Conservation (phyloP, 1,284 basidiomycete species). For the Ustilago curta region DNA sequence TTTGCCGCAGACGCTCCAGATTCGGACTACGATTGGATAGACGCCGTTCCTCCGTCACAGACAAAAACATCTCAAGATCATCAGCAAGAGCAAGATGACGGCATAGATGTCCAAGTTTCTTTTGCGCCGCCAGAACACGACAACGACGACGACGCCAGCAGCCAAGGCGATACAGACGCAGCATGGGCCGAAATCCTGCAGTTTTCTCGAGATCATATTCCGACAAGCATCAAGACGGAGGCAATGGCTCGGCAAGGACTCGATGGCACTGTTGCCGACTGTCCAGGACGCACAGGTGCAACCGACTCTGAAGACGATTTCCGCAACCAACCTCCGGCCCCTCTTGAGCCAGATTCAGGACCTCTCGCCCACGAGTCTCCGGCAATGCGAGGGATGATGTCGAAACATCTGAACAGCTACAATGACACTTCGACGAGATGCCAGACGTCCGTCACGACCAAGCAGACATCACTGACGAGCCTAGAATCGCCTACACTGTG, state of each 20-base stretch:
- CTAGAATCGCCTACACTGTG: neutral
- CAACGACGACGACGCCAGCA: neutral
- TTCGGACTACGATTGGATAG: constrained; percentile 5
- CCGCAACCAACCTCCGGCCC: neutral
- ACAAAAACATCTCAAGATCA: neutral
- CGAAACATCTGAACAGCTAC: neutral
- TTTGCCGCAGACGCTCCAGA: constrained; percentile 1
- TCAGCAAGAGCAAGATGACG: neutral
- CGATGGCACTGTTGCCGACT: neutral
- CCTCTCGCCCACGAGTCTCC: no score
- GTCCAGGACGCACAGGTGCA: neutral
- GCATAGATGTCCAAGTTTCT: neutral
- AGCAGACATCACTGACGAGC: neutral
- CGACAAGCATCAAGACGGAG: no score
- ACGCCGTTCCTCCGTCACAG: neutral
- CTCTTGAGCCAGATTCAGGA: neutral
- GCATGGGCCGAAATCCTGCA: constrained; percentile 7
- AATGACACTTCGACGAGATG: neutral
- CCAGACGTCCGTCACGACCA: neutral
- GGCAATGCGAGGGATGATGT: neutral
- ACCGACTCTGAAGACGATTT: neutral
- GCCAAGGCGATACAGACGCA: neutral
- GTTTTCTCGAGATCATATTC: neutral
- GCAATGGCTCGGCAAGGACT: neutral
- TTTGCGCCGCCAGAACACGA: constrained; percentile 7